Evolutionary conservation across 1,284 basidiomycete genomes (phyloP), one percentile per base, ranked within the genome.

Genomic region (Agroathelia rolfsii): DNA sequence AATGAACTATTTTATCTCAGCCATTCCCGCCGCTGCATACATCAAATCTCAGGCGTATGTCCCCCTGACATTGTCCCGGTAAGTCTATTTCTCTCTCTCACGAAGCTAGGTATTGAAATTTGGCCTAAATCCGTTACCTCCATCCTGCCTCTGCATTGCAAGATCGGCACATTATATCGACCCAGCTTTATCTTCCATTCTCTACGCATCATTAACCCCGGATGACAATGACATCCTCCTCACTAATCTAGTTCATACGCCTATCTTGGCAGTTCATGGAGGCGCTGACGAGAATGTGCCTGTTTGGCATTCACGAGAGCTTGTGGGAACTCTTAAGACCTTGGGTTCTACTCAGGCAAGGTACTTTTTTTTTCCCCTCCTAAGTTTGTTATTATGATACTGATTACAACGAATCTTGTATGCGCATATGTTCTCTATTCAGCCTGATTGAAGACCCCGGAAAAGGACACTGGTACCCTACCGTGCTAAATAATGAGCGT

Each of bases 191-290:
- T 69, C 74, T 21, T 72, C 76, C 2, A 66, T 93, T 19, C 64
- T 94, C 3, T 69, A 78, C 35, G 65, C 76, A 0, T 72, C 83
- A 0, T 60, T 90, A 20, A 76, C 78, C 0, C 72, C 80, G 6
- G 89, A 89, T 48, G 83, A 92, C 52, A 89, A 94, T 49, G 87
- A 93, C 46, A 53, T 93, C 6, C 81, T 87, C 56, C 48, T 87
- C 6, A 73, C 78, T 4, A 94, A 93, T 44, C 49, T 85, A 15
- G 75, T 72, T 1, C 65, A 75, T 20, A 75, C 67, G 0, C 77
- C 80, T 0, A 58, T 88, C 3, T 59, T 90, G 9, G 83, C 78
- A 4, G 66, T 92, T 29, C 83, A 92, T 44, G 89, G 87, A 7
- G 79, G 76, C 1, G 57, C 59, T 30, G 85, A 88, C 42, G 71